Evolutionary conservation across 208 protist species (phyloP).

Genomic region (Phytomonas sp.): DNA sequence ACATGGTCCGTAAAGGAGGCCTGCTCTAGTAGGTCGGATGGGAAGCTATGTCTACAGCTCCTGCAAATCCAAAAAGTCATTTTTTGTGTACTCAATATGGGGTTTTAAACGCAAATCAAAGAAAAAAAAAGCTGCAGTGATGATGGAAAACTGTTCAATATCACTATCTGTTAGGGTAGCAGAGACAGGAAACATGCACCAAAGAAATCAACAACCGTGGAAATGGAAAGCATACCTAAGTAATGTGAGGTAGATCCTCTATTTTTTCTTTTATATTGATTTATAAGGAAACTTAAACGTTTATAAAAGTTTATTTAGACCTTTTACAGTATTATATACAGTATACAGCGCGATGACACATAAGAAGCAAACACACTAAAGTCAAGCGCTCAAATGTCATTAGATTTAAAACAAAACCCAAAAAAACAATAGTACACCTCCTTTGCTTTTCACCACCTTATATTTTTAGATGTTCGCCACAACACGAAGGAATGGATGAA

Average conservation of each 20-base stretch:
- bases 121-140: slow-evolving; percentile 2
- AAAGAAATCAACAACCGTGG: slow-evolving; percentile 12
- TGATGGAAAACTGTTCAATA: slow-evolving; percentile 10
- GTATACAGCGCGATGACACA: not conserved
- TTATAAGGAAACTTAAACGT: not conserved
- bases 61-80: slow-evolving; percentile 66
- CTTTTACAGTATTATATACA: slow-evolving; percentile 13
- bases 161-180: not conserved
- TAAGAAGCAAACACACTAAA: slow-evolving; percentile 1
- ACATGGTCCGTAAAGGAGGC: slow-evolving; percentile 70
- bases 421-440: not conserved
- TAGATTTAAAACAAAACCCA: not conserved
- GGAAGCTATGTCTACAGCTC: slow-evolving; percentile 72
- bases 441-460: not conserved
- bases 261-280: not conserved
- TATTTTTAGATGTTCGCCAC: not conserved
- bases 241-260: not conserved
- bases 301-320: not conserved
- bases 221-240: not conserved
- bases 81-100: not conserved
- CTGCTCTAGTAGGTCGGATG: slow-evolving; percentile 30
- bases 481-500: not conserved
- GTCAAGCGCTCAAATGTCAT: not conserved
- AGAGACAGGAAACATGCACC: slow-evolving; percentile 14
- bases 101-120: not conserved